A percentile compares a stretch with the other conserved stretches of the same genome.
Conservation (phyloP, 179 eudicot species). For the Gypsophila paniculata region DNA sequence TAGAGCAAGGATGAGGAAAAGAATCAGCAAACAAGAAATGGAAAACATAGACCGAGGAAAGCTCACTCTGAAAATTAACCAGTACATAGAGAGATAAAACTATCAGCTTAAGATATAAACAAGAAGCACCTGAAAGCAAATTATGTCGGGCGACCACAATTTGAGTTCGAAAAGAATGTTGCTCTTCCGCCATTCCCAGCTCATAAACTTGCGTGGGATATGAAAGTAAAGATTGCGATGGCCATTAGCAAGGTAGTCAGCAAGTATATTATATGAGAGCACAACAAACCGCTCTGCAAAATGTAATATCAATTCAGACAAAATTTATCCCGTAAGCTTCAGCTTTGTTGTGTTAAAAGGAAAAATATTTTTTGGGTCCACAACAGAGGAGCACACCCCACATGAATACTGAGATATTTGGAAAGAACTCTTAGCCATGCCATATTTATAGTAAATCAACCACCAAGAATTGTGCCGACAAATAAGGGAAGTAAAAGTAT, state of each 20-base stretch:
- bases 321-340: background rate
- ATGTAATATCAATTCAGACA: conserved; percentile 1
- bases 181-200: conserved; percentile 81
- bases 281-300: conserved; percentile 74
- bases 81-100: background rate
- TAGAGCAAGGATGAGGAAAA: background rate
- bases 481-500: conserved; percentile 3
- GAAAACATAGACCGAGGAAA: background rate
- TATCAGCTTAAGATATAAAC: background rate
- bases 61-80: conserved; percentile 11
- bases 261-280: conserved; percentile 88
- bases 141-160: conserved; percentile 87
- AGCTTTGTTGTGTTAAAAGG: background rate
- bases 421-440: background rate
- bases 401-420: background rate
- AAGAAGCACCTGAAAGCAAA: conserved; percentile 78
- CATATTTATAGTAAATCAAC: background rate
- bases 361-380: background rate
- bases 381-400: too few relatives aligned
- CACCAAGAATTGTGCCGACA: background rate
- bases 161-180: conserved; percentile 73
- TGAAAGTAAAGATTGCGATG: conserved; percentile 80
- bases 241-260: conserved; percentile 76
- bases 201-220: conserved; percentile 63
- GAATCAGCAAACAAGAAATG: background rate